phyloP scores from a whole-genome alignment of 176 grass and related monocot genomes.

The Bonia amplexicaulis region DNA sequence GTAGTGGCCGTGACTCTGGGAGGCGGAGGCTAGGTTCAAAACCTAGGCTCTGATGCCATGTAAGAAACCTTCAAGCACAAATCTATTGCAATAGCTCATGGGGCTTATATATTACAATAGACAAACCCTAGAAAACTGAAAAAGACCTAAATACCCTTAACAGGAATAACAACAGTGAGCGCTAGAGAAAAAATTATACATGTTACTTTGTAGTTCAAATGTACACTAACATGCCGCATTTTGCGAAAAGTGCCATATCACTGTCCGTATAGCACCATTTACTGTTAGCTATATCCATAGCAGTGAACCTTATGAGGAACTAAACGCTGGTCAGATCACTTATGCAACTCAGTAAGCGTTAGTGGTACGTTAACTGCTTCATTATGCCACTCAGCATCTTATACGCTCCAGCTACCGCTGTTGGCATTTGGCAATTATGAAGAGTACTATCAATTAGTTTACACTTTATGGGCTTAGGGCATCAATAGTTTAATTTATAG shows the following conservation, averaged over 20 bases:
- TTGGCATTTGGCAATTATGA: conserved; percentile 11
- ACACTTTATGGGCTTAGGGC: not conserved
- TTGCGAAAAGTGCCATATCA: not conserved
- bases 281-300: not conserved
- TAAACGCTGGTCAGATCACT: not conserved
- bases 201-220: not conserved
- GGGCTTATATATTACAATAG: too few species aligned
- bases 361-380: not conserved
- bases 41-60: too few species aligned
- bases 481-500: conserved; percentile 5
- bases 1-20: too few species aligned
- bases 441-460: not conserved
- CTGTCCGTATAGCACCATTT: not conserved
- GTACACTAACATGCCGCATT: not conserved
- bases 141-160: too few species aligned
- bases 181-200: not conserved
- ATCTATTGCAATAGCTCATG: too few species aligned
- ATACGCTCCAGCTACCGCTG: not conserved
- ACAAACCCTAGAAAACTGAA: too few species aligned
- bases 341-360: not conserved
- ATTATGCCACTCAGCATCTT: not conserved
- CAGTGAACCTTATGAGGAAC: not conserved
- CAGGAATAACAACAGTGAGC: not conserved
- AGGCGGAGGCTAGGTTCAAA: too few species aligned
- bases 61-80: too few species aligned